Conservation (phyloP, 768 basidiomycete genomes). For the Pleurotus tuber-regium region DNA sequence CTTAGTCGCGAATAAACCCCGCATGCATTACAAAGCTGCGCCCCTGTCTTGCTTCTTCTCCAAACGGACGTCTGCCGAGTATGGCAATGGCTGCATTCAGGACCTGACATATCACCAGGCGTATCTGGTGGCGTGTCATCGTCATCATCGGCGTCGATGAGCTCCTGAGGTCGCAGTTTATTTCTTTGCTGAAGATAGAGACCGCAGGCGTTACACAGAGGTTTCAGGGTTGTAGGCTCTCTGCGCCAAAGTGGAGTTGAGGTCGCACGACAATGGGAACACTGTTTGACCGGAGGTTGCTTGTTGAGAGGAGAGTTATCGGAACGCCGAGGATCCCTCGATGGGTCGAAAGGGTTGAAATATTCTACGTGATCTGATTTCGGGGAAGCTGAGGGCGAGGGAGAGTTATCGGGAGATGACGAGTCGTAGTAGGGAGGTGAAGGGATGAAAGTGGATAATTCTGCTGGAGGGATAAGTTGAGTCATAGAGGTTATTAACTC, state of each 20-base stretch:
- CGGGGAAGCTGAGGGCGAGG: constrained; percentile 2
- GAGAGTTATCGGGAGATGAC: constrained; percentile 4
- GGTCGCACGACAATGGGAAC: constrained; percentile 46
- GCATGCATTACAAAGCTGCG: constrained; percentile 50
- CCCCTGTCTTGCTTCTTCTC: constrained; percentile 48
- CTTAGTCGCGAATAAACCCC: constrained; percentile 47
- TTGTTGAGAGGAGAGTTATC: neutral
- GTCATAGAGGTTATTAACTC: constrained; percentile 5
- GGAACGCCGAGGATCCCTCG: neutral
- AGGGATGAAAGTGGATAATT: constrained; percentile 1
- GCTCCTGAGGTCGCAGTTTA: constrained; percentile 45
- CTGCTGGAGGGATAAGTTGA: constrained; percentile 1
- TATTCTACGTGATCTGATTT: constrained; percentile 5
- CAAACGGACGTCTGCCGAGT: constrained; percentile 50
- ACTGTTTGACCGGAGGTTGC: constrained; percentile 26
- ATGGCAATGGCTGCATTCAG: constrained; percentile 48
- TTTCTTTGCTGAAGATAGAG: constrained; percentile 46
- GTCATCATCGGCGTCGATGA: constrained; percentile 45
- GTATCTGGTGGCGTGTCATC: constrained; percentile 37
- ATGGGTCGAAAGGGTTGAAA: neutral
- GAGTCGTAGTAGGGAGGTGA: constrained; percentile 5
- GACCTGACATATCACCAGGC: constrained; percentile 40
- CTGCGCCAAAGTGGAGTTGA: constrained; percentile 49
- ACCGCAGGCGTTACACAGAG: constrained; percentile 47
- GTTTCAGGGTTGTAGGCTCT: constrained; percentile 42